Evolutionary conservation across 305 asterid genomes (phyloP).

Genomic region (Striga hermonthica): DNA sequence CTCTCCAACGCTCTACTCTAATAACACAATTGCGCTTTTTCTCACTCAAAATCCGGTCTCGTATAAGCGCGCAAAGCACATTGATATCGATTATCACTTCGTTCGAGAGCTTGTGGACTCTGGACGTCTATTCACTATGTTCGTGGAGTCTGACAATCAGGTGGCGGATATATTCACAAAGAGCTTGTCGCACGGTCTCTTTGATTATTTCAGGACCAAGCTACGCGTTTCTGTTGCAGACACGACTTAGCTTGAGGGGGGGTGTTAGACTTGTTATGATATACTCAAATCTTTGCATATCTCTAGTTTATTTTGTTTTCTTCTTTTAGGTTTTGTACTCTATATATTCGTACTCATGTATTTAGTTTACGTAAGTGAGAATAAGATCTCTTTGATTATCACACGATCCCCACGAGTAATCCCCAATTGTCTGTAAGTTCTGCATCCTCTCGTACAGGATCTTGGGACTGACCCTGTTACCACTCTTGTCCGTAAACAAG

Average conservation of each 20-base stretch:
- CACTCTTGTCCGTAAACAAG: no score
- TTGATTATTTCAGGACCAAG: background rate
- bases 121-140: background rate
- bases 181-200: background rate
- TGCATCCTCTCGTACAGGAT: no score
- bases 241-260: background rate
- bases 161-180: background rate
- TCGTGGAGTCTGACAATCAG: background rate
- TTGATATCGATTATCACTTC: conserved; percentile 3
- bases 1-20: background rate
- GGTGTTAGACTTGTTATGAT: background rate
- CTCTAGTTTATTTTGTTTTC: no score
- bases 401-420: no score
- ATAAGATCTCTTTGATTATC: no score
- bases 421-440: no score
- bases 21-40: background rate
- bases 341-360: no score
- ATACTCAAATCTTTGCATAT: no score
- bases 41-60: background rate
- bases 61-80: background rate
- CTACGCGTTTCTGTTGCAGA: background rate
- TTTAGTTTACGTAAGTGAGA: no score
- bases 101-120: background rate
- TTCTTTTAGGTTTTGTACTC: no score
- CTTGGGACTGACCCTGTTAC: no score